phyloP scores from a whole-genome alignment of 2,329 filamentous ascomycete genomes.

The Coleophoma cylindrospora region DNA sequence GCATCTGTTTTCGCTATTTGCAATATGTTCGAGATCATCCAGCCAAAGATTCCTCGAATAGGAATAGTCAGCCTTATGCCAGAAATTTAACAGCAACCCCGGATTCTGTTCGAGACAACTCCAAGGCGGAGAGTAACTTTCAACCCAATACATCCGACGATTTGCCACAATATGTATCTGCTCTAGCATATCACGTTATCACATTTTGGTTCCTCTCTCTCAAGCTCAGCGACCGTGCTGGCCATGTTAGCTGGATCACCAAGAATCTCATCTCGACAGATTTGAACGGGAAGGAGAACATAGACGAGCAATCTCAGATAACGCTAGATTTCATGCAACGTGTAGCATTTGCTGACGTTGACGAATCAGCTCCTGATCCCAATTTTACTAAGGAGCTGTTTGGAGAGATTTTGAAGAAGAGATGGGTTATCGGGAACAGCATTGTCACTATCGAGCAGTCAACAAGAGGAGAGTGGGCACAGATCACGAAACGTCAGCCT shows the following conservation, averaged over 20 bases:
- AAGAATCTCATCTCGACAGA: slow-evolving; percentile 78
- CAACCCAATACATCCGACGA: slow-evolving; percentile 55
- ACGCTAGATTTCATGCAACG: slow-evolving; percentile 94
- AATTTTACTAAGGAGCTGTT: slow-evolving; percentile 61
- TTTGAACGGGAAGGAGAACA: slow-evolving; percentile 64
- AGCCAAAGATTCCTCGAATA: slow-evolving; percentile 28
- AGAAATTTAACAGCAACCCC: slow-evolving; percentile 15
- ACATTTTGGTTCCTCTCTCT: slow-evolving; percentile 95
- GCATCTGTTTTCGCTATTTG: slow-evolving; percentile 89
- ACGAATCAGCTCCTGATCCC: slow-evolving; percentile 65
- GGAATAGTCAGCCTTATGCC: slow-evolving; percentile 30
- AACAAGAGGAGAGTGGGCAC: slow-evolving; percentile 59
- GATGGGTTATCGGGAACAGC: slow-evolving; percentile 70
- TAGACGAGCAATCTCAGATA: slow-evolving; percentile 90
- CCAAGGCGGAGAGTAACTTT: slow-evolving; percentile 34
- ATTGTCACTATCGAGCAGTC: slow-evolving; percentile 72
- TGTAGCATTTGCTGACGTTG: slow-evolving; percentile 78
- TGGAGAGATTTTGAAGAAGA: slow-evolving; percentile 60
- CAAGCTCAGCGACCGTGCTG: slow-evolving; percentile 76
- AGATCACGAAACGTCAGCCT: slow-evolving; percentile 66
- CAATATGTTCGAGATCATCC: slow-evolving; percentile 74
- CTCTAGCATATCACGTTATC: slow-evolving; percentile 90
- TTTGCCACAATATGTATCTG: slow-evolving; percentile 88
- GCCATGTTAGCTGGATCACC: slow-evolving; percentile 85
- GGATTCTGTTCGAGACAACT: slow-evolving; percentile 26